phyloP scores from a whole-genome alignment of 345 rosid genomes.

The Eucalyptus guilfoylei region DNA sequence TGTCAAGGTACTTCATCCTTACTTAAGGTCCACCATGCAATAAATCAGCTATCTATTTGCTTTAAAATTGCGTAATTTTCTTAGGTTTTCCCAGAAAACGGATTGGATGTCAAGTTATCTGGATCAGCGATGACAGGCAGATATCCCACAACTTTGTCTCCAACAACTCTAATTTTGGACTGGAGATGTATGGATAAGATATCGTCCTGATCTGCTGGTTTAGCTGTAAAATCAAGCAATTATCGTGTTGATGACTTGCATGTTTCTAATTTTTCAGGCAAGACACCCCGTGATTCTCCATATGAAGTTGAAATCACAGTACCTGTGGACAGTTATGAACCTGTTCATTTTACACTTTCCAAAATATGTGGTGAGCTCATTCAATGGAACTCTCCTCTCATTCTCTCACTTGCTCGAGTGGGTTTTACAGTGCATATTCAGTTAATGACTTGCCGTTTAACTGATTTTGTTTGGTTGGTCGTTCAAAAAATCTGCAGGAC shows the following conservation, averaged over 20 bases:
- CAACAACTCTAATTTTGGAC: constrained; percentile 54
- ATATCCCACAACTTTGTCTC: constrained; percentile 83
- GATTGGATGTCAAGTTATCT: constrained; percentile 47
- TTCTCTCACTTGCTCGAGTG: not conserved
- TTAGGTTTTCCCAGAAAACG: constrained; percentile 67
- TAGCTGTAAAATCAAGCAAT: not conserved
- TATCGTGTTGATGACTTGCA: not conserved
- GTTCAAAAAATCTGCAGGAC: constrained; percentile 28
- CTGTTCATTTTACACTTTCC: constrained; percentile 71
- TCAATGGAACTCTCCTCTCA: not conserved
- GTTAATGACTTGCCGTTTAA: not conserved
- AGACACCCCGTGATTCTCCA: constrained; percentile 35
- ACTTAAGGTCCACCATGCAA: not conserved
- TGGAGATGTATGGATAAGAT: constrained; percentile 62
- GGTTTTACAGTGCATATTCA: not conserved
- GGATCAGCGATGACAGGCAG: constrained; percentile 60
- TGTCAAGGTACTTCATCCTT: constrained; percentile 25
- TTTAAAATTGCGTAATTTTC: not conserved
- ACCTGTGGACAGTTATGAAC: constrained; percentile 73
- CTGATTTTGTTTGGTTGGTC: not conserved
- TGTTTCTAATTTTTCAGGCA: constrained; percentile 37
- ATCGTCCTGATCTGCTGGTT: not conserved
- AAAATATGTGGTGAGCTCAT: constrained; percentile 72
- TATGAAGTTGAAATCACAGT: constrained; percentile 70
- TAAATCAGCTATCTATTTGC: not conserved